Evolutionary conservation across 176 grass and related monocot genomes (phyloP).

Genomic region (Eleusine coracana): DNA sequence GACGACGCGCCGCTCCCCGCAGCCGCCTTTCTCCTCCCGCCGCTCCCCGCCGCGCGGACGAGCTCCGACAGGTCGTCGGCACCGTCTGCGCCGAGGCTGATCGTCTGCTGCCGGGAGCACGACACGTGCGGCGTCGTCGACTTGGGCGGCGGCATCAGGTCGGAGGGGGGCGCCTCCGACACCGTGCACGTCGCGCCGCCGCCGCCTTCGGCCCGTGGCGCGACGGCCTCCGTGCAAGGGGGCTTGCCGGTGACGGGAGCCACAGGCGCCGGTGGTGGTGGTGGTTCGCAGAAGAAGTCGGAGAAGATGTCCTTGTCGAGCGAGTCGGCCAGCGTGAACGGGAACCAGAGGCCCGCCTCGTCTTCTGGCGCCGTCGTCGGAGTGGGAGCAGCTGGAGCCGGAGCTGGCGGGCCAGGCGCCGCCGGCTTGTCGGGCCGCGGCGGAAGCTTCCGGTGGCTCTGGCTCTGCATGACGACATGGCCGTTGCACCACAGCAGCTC

Average conservation of each 20-base stretch:
- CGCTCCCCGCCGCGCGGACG: neutral
- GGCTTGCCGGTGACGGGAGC: neutral
- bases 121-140: constrained; percentile 40
- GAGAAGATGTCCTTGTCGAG: constrained; percentile 80
- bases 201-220: neutral
- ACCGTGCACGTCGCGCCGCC: neutral
- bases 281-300: constrained; percentile 66
- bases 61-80: constrained; percentile 41
- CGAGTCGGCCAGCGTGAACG: constrained; percentile 67
- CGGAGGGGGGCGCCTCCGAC: constrained; percentile 37
- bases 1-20: constrained; percentile 45
- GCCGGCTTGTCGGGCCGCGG: constrained; percentile 36
- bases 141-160: constrained; percentile 80
- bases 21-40: constrained; percentile 13
- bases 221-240: neutral
- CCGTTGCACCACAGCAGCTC: constrained; percentile 89
- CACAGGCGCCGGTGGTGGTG: neutral
- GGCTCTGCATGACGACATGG: constrained; percentile 86
- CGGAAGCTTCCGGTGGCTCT: constrained; percentile 57
- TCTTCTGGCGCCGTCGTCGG: constrained; percentile 45
- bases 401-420: neutral
- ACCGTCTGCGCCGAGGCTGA: constrained; percentile 31
- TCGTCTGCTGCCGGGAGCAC: constrained; percentile 47
- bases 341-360: constrained; percentile 64
- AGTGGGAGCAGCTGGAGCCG: neutral